Conservation (phyloP, 202 grass and related monocot species). For the Brachypodium distachyon region DNA sequence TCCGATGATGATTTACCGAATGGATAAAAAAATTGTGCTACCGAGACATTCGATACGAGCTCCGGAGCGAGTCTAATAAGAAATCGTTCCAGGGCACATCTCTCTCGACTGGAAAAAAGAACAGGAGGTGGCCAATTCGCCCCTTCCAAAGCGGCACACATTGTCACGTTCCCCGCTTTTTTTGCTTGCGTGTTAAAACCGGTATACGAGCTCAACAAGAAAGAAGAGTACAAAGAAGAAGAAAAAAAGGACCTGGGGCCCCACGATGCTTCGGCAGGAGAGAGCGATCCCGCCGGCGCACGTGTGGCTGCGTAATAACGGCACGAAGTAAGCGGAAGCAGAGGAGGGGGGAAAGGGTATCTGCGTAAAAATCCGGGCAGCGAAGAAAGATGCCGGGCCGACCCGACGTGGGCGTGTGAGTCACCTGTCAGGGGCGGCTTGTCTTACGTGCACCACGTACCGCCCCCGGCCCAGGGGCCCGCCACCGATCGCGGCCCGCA, state of each 20-base stretch:
- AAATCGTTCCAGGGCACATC: background rate
- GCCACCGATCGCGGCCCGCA: background rate
- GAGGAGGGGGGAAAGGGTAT: background rate
- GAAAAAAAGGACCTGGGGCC: no score
- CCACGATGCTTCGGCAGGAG: background rate
- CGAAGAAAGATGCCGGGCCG: background rate
- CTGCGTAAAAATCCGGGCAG: background rate
- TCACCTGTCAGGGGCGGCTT: constrained; percentile 8
- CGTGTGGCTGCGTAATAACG: no score
- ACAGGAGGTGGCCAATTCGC: background rate
- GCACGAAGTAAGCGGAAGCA: no score
- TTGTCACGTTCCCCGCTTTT: background rate
- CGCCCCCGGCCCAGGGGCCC: background rate
- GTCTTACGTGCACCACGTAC: constrained; percentile 26
- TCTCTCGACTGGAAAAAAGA: background rate
- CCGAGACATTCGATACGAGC: no score
- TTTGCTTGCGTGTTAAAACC: background rate
- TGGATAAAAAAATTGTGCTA: background rate
- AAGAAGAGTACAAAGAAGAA: no score
- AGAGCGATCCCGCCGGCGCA: no score
- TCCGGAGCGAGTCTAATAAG: no score
- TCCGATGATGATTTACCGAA: no score
- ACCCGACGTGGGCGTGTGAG: background rate
- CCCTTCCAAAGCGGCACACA: background rate
- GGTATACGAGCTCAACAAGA: background rate